Evolutionary conservation across 352 stramenopile genomes (phyloP), one percentile per base, ranked within the genome.

Genomic region (Globisporangium barbulae): DNA sequence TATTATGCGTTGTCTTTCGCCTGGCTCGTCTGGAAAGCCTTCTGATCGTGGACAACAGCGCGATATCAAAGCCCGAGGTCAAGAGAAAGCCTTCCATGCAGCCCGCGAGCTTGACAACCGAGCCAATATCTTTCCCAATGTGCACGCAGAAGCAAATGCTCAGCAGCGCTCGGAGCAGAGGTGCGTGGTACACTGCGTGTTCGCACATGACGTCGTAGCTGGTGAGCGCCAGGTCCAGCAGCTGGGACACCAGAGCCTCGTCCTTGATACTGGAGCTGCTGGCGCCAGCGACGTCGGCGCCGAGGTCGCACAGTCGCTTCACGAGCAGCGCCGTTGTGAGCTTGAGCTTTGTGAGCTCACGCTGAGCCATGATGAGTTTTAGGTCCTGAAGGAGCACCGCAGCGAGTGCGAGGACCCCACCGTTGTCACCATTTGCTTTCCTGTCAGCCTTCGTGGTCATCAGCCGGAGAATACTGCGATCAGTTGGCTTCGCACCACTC

Each of bases 181-280:
- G 76, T 15, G 67, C 56, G 33, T 89, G 82, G 60, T 85, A 81
- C 15, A 93, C 78, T 7, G 84, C 77, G 59, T 93, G 83, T 7
- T 90, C 79, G 45, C 81, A 89, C 53, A 93, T 39, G 13, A 88
- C 64, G 30, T 69, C 68, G 48, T 89, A 88, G 4, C 69, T 75
- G 25, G 72, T 22, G 1, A 52, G 65, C 33, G 68, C 81, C 15
- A 78, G 21, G 4, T n/a, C 25, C 44, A 30, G 42, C 22, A 49
- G 42, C 15, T 64, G 33, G 0, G 39, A 13, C 15, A 33, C 35
- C 25, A 59, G 49, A 21, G 19, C 45, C 6, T 13, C 39, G 6
- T n/a, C 17, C 2, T 19, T 13, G 6, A 17, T 53, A 12, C 7
- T 47, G 25, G 22, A 25, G 13, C 9, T 49, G 17, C 17, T 33